These are phyloP conservation scores for Nakazawaea peltata DNA, from an alignment of 805 yeast species.

Conservation along the genomic window DNA sequence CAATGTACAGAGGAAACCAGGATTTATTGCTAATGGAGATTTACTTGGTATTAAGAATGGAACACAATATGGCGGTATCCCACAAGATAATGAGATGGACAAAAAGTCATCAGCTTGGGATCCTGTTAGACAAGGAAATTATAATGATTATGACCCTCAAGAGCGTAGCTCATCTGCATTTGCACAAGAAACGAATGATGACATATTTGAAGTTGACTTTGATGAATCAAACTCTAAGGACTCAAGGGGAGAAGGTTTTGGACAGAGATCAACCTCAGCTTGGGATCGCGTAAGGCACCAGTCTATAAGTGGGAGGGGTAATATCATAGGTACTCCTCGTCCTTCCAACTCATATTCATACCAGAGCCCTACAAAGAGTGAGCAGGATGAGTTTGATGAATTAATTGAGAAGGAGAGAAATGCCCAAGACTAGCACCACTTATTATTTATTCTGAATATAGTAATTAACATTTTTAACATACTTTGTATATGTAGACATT, in stretches of 20 bases:
- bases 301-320: conserved; percentile 5
- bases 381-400: conserved; percentile 9
- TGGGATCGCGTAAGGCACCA: conserved; percentile 8
- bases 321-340: conserved; percentile 2
- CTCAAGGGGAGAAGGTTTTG: neutral
- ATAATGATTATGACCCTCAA: too few relatives aligned
- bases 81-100: neutral
- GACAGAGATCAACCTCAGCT: neutral
- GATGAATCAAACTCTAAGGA: neutral
- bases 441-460: too few relatives aligned
- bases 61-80: conserved; percentile 5
- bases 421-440: conserved; percentile 4
- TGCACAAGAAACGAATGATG: neutral
- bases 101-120: too few relatives aligned
- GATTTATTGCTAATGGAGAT: conserved; percentile 9
- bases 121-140: too few relatives aligned
- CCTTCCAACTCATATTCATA: neutral
- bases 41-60: conserved; percentile 8
- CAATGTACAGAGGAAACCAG: neutral
- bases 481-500: too few relatives aligned
- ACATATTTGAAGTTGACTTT: conserved; percentile 3
- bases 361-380: neutral
- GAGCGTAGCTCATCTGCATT: too few relatives aligned
- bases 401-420: conserved; percentile 6
- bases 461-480: too few relatives aligned